Conservation (phyloP, 73 alveolate genomes). For the Symbiodinium pilosum region DNA sequence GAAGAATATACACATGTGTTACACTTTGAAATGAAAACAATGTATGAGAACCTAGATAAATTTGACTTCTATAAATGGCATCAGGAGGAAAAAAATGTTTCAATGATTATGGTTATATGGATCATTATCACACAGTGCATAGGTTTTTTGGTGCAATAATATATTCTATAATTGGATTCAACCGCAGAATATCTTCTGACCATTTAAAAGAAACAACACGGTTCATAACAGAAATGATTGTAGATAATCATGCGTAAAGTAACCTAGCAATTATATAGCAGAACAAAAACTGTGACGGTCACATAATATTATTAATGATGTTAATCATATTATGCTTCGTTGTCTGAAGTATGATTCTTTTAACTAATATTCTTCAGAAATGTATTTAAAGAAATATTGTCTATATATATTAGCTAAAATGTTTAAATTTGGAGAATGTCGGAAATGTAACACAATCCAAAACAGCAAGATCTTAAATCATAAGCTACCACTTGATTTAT, state of each 20-base stretch:
- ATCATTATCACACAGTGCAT: background rate
- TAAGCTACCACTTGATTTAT: background rate
- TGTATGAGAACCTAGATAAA: background rate
- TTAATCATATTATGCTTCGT: too few relatives aligned
- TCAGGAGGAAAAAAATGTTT: background rate
- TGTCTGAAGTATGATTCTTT: too few relatives aligned
- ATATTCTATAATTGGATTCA: background rate
- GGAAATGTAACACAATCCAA: constrained; percentile 1
- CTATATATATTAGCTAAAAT: background rate
- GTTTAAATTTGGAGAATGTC: background rate
- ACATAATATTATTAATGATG: too few relatives aligned
- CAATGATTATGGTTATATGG: background rate
- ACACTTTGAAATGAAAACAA: background rate
- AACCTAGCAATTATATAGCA: background rate
- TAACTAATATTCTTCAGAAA: too few relatives aligned
- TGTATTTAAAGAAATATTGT: too few relatives aligned
- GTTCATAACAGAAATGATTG: background rate
- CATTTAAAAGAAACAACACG: background rate
- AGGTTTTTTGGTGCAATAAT: background rate
- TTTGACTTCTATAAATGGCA: background rate
- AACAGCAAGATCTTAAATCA: background rate
- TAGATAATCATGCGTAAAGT: background rate
- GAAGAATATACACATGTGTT: too few relatives aligned
- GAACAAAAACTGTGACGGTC: too few relatives aligned
- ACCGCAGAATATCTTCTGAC: background rate